Percentiles rank a stretch among this genome's conserved stretches.
Evolutionary conservation across 2,329 filamentous ascomycete genomes (phyloP).

Genomic region (Orbilia oligospora): DNA sequence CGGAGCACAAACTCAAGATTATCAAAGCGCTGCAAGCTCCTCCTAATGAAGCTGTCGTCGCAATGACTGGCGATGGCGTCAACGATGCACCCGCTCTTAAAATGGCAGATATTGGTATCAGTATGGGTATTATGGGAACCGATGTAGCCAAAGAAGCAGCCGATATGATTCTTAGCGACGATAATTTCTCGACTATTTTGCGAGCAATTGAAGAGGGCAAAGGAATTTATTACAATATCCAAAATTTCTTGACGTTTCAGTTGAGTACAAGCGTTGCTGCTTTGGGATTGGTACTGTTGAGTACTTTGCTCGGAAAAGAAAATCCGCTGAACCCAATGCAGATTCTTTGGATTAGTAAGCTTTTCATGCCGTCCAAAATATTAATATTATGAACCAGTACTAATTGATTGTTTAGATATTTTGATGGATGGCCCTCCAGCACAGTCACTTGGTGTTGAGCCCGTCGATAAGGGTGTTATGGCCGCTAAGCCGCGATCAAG

Average conservation of each 20-base stretch:
- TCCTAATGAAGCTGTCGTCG: constrained; percentile 84
- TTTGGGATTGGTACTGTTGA: constrained; percentile 89
- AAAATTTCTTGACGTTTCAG: constrained; percentile 99
- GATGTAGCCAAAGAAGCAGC: constrained; percentile 97
- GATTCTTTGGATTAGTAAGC: constrained; percentile 98
- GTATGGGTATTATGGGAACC: constrained; percentile 94
- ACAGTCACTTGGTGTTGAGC: constrained; percentile 95
- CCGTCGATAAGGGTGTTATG: constrained; percentile 95
- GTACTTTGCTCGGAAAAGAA: constrained; percentile 91
- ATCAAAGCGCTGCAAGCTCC: constrained; percentile 89
- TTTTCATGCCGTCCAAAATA: neutral
- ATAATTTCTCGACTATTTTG: constrained; percentile 91
- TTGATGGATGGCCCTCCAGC: constrained; percentile 99
- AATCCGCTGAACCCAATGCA: constrained; percentile 99
- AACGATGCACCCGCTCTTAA: constrained; percentile 98
- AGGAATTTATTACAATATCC: constrained; percentile 99
- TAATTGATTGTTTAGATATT: constrained; percentile 77
- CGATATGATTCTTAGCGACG: constrained; percentile 93
- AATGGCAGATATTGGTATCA: constrained; percentile 96
- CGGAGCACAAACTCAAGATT: constrained; percentile 98
- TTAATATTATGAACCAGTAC: constrained; percentile 61
- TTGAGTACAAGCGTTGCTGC: constrained; percentile 96
- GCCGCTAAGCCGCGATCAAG: constrained; percentile 87
- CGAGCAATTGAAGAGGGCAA: constrained; percentile 98
- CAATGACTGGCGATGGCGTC: constrained; percentile 98